A percentile compares a stretch with the other conserved stretches of the same genome.
Conservation (phyloP, 805 yeast genomes). For the Nakazawaea ernobii region DNA sequence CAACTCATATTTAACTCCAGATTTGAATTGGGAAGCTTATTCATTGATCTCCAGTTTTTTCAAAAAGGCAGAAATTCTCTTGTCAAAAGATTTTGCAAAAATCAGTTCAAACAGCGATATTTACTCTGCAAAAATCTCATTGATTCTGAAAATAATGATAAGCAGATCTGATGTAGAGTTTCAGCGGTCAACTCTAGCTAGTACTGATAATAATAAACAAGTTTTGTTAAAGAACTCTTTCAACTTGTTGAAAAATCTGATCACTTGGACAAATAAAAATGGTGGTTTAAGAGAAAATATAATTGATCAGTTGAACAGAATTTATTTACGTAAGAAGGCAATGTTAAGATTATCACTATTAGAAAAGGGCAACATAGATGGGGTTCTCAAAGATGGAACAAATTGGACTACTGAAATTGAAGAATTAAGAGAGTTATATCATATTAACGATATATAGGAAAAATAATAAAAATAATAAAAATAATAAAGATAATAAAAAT, state of each 20-base stretch:
- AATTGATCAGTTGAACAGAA: conserved; percentile 36
- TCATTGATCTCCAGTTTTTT: conserved; percentile 30
- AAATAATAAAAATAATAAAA: background rate
- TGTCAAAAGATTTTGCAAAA: conserved; percentile 19
- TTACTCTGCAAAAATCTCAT: conserved; percentile 21
- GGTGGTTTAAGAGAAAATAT: conserved; percentile 49
- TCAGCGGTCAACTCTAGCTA: conserved; percentile 35
- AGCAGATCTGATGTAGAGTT: conserved; percentile 49
- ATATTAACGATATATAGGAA: background rate
- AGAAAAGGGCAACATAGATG: conserved; percentile 32
- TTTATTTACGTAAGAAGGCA: conserved; percentile 38
- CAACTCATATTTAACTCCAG: conserved; percentile 5
- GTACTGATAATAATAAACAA: conserved; percentile 21
- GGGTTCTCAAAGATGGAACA: conserved; percentile 18
- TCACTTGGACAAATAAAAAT: conserved; percentile 35
- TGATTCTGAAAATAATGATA: conserved; percentile 36
- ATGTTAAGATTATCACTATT: conserved; percentile 38
- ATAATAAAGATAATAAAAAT: background rate
- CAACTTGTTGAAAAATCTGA: conserved; percentile 39
- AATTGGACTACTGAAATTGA: conserved; percentile 23
- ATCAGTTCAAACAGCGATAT: conserved; percentile 14
- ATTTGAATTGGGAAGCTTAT: conserved; percentile 33
- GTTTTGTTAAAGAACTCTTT: conserved; percentile 33
- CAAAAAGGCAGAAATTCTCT: conserved; percentile 32
- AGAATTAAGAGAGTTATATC: conserved; percentile 15